Evolutionary conservation across 2,329 filamentous ascomycete species (phyloP).

Genomic region (Aspergillus caelatus): DNA sequence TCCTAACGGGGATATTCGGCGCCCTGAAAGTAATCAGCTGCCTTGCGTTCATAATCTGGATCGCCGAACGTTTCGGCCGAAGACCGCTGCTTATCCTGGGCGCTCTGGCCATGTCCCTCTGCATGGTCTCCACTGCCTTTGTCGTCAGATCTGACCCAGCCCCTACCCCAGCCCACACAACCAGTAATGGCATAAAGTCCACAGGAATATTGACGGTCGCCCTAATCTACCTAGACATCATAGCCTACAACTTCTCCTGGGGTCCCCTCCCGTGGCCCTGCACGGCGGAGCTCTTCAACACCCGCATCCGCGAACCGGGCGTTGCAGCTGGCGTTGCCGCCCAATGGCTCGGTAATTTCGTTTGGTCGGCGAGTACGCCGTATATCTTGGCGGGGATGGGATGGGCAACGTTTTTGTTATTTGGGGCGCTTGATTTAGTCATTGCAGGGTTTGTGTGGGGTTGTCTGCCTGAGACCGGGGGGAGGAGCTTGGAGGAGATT

Average conservation of each 20-base stretch:
- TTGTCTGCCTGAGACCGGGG: conserved; percentile 59
- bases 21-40: conserved; percentile 57
- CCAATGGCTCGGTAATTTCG: conserved; percentile 47
- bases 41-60: conserved; percentile 55
- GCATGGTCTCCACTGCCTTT: conserved; percentile 51
- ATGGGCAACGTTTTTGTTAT: conserved; percentile 51
- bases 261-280: conserved; percentile 45
- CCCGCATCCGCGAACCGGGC: conserved; percentile 43
- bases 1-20: conserved; percentile 58
- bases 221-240: conserved; percentile 59
- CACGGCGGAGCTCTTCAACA: conserved; percentile 42
- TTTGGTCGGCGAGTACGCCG: conserved; percentile 45
- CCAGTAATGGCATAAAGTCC: conserved; percentile 34
- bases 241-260: conserved; percentile 48
- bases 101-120: conserved; percentile 46
- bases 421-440: conserved; percentile 48
- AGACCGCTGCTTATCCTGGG: conserved; percentile 55
- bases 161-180: conserved; percentile 23
- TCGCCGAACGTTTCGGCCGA: conserved; percentile 56
- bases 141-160: conserved; percentile 48
- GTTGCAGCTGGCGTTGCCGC: conserved; percentile 43
- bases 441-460: conserved; percentile 54
- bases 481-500: conserved; percentile 58
- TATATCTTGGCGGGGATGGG: conserved; percentile 51
- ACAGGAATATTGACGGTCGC: conserved; percentile 55